Evolutionary conservation across 2,329 filamentous ascomycete species (phyloP), one percentile per base, ranked within the genome.

Genomic region (Aspergillus sp.): DNA sequence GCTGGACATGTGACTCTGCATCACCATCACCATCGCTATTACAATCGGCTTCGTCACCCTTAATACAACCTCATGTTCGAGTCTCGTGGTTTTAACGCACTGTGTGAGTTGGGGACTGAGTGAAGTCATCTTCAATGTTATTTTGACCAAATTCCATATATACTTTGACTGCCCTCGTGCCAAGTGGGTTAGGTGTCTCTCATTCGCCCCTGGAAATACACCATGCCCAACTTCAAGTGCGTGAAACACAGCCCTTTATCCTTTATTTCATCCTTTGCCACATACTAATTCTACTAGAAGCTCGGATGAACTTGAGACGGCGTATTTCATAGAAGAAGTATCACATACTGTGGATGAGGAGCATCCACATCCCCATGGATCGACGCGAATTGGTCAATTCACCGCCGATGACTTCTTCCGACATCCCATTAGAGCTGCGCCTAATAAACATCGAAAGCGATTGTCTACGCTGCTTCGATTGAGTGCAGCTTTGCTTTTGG

Each of bases 391-490:
- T 48, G 25, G 7, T 13, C 15, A 32, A 39, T 39, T 39, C 37
- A 39, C 37, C 37, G 15, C 19, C 15, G 17, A 6, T 19, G 37
- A 19, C 17, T 5, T 12, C n/a, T 19, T 39, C 17, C 37, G 19
- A 22, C 37, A 39, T 12, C 17, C 37, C 5, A 22, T 9, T 25
- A 25, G 19, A 25, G 33, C 30, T 22, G 1, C 32, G 10, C 20
- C 32, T 25, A 13, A 38, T 30, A 39, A 22, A 19, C 19, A 27
- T 17, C 23, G 20, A 19, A 15, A 37, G 32, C 17, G 38, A 30
- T 53, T 51, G 48, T 25, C 47, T 15, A 49, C 49, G 12, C n/a
- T 44, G 6, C 7, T 41, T 7, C 37, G 51, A 32, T 54, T 50
- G 42, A 37, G 20, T 10, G 37, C 33, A 10, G 44, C 53, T 12